phyloP scores from a whole-genome alignment of 2,329 filamentous ascomycete species.

The Corynespora cassiicola region DNA sequence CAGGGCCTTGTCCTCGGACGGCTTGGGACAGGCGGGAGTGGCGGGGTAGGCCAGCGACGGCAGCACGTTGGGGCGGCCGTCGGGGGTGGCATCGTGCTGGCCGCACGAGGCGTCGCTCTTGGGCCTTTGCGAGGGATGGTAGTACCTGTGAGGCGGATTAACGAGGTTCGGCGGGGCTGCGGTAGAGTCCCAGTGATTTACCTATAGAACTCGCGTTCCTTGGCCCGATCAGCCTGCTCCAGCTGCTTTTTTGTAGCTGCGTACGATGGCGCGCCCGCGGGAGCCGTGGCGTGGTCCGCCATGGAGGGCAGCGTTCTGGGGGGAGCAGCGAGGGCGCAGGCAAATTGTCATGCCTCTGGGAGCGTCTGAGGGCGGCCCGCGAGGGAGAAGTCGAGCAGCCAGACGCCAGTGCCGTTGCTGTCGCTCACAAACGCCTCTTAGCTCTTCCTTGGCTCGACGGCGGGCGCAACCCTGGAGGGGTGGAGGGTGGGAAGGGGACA shows the following conservation, averaged over 20 bases:
- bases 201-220: conserved; percentile 46
- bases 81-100: conserved; percentile 24
- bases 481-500: no score
- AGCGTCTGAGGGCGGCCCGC: no score
- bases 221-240: conserved; percentile 32
- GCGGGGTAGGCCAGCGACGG: conserved; percentile 18
- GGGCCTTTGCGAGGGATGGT: conserved; percentile 29
- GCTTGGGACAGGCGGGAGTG: conserved; percentile 13
- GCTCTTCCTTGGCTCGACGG: no score
- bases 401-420: no score
- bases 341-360: no score
- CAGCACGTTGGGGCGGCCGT: conserved; percentile 16
- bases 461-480: no score
- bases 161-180: conserved; percentile 4
- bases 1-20: conserved; percentile 42
- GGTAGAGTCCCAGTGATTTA: conserved; percentile 9
- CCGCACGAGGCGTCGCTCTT: conserved; percentile 23
- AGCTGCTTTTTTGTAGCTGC: conserved; percentile 25
- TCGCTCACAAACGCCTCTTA: no score
- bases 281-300: conserved; percentile 15
- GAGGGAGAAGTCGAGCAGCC: no score
- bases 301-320: conserved; percentile 7
- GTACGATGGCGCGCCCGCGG: conserved; percentile 15
- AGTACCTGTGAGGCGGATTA: conserved; percentile 29
- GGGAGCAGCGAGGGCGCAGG: conserved; percentile 9